These are phyloP conservation scores for Byssochlamys sp. DNA, from an alignment of 2,329 filamentous ascomycete species.

Conservation along the genomic window DNA sequence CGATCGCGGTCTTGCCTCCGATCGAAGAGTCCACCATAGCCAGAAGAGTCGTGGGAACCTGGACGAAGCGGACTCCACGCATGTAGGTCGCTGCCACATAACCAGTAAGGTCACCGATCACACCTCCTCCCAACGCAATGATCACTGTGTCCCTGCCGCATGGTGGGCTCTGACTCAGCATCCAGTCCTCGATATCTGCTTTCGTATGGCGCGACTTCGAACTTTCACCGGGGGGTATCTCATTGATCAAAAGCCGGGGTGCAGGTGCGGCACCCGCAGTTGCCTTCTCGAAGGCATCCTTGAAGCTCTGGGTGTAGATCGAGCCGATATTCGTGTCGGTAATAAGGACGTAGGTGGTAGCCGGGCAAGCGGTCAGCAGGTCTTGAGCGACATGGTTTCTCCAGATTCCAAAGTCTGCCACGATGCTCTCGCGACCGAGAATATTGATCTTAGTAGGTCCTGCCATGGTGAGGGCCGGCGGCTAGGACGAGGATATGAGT, in stretches of 20 bases:
- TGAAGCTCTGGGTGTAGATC: conserved; percentile 71
- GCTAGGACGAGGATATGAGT: not conserved
- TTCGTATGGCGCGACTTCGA: conserved; percentile 92
- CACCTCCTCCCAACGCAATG: conserved; percentile 86
- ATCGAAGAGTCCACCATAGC: conserved; percentile 99
- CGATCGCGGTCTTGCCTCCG: conserved; percentile 95
- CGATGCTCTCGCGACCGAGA: conserved; percentile 77
- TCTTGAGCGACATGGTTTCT: conserved; percentile 70
- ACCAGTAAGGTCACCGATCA: conserved; percentile 95
- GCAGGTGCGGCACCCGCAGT: conserved; percentile 37
- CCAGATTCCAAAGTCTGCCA: conserved; percentile 88
- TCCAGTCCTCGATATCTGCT: conserved; percentile 93
- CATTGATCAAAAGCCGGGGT: conserved; percentile 70
- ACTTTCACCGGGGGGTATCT: conserved; percentile 80
- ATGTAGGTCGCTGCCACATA: conserved; percentile 98
- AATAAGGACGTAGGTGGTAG: conserved; percentile 89
- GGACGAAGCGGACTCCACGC: conserved; percentile 90
- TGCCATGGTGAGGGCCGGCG: conserved; percentile 18
- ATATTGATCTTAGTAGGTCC: conserved; percentile 62
- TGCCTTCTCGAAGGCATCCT: conserved; percentile 51
- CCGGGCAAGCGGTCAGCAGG: conserved; percentile 64
- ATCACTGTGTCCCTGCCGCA: conserved; percentile 93
- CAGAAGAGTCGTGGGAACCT: conserved; percentile 87
- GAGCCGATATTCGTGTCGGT: conserved; percentile 86
- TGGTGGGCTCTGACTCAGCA: conserved; percentile 67